Percentiles rank a stretch among this genome's conserved stretches.
phyloP scores from a whole-genome alignment of 257 asterid genomes.

The Gynochthodes officinalis region DNA sequence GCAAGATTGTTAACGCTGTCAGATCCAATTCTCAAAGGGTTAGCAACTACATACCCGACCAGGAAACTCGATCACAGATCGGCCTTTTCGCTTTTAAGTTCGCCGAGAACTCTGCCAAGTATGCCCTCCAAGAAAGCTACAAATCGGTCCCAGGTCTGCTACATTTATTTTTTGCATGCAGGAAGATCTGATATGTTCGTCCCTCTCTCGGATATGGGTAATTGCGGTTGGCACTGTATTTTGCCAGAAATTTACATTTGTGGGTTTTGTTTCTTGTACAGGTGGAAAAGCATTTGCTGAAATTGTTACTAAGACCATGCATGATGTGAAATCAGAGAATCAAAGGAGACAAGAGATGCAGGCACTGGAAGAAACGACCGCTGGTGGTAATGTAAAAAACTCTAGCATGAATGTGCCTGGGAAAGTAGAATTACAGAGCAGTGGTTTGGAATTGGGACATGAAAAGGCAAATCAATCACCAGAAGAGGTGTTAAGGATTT shows the following conservation, averaged over 20 bases:
- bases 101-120: constrained; percentile 32
- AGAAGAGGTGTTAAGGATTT: constrained; percentile 35
- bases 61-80: constrained; percentile 31
- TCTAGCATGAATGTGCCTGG: constrained; percentile 6
- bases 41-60: constrained; percentile 23
- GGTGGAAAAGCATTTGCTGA: constrained; percentile 31
- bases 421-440: constrained; percentile 17
- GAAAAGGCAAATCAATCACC: constrained; percentile 14
- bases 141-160: constrained; percentile 39
- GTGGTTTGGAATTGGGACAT: constrained; percentile 6
- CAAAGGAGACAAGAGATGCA: not conserved
- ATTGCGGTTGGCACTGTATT: not conserved
- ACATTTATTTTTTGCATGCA: no score
- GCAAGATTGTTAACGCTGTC: constrained; percentile 28
- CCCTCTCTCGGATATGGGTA: no score
- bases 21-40: constrained; percentile 23
- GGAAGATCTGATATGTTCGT: no score
- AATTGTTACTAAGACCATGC: constrained; percentile 27
- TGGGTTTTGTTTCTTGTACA: constrained; percentile 8
- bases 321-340: constrained; percentile 34
- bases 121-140: constrained; percentile 30
- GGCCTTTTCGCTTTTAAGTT: constrained; percentile 19
- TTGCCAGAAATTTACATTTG: not conserved
- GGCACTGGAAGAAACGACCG: constrained; percentile 3
- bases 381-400: not conserved